Conservation (phyloP, 2,329 filamentous ascomycete genomes). For the Colletotrichum liriopes region DNA sequence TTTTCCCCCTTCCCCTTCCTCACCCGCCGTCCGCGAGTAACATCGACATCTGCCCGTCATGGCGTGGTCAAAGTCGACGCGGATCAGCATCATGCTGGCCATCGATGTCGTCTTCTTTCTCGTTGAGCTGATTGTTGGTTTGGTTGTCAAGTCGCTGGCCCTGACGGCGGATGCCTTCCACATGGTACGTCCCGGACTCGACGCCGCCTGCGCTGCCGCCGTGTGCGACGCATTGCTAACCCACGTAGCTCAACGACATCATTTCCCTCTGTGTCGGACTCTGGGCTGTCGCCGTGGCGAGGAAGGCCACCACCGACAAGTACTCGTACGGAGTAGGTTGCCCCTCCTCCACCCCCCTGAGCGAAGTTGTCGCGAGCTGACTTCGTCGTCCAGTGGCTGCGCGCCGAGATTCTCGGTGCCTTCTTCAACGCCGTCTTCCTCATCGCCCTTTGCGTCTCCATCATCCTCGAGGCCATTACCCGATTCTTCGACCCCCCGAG, state of each 20-base stretch:
- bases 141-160: slow-evolving; percentile 91
- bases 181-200: slow-evolving; percentile 76
- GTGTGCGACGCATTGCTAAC: slow-evolving; percentile 43
- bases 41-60: slow-evolving; percentile 61
- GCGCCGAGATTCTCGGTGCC: slow-evolving; percentile 95
- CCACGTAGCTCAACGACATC: slow-evolving; percentile 90
- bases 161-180: slow-evolving; percentile 98
- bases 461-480: slow-evolving; percentile 94
- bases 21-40: slow-evolving; percentile 2
- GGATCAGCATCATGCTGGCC: slow-evolving; percentile 92
- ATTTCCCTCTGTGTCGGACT: slow-evolving; percentile 92
- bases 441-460: slow-evolving; percentile 95
- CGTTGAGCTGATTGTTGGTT: slow-evolving; percentile 87
- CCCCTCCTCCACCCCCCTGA: slow-evolving; percentile 15
- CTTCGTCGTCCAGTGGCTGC: slow-evolving; percentile 80
- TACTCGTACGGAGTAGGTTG: slow-evolving; percentile 91
- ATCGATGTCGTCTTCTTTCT: slow-evolving; percentile 94
- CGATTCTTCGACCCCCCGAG: slow-evolving; percentile 93
- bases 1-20: background rate
- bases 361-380: slow-evolving; percentile 1
- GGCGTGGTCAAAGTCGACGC: slow-evolving; percentile 92
- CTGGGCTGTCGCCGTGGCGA: slow-evolving; percentile 94
- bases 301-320: slow-evolving; percentile 87
- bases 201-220: background rate
- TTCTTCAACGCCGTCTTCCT: slow-evolving; percentile 98